Evolutionary conservation across 2,329 filamentous ascomycete species (phyloP).

Genomic region (Calonectria pseudoturangicola): DNA sequence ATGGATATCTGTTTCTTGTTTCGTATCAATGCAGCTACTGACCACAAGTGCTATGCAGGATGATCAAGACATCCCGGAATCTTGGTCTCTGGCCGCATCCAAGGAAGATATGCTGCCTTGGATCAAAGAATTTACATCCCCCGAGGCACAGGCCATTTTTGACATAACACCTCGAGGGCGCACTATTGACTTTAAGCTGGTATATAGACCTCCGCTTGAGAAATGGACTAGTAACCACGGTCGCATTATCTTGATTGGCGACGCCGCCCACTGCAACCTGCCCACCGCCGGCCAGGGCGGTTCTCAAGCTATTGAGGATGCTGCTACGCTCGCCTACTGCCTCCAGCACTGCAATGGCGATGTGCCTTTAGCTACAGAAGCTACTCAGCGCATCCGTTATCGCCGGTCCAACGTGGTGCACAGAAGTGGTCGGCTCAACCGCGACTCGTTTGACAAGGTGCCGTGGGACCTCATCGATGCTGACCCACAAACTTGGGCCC

Average conservation of each 20-base stretch:
- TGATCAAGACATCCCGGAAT: constrained; percentile 2
- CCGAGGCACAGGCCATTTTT: background rate
- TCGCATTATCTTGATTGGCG: background rate
- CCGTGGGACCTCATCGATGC: background rate
- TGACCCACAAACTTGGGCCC: background rate
- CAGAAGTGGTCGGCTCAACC: background rate
- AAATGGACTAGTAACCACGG: background rate
- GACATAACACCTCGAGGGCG: background rate
- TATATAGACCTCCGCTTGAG: background rate
- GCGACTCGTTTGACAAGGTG: constrained; percentile 1
- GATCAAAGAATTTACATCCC: background rate
- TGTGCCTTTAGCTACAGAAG: constrained; percentile 2
- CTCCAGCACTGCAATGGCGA: background rate
- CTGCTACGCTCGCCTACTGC: background rate
- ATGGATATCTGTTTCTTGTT: too few relatives aligned
- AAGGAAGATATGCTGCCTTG: constrained; percentile 5
- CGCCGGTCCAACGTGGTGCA: background rate
- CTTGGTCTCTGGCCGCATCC: background rate
- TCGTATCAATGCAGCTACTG: too few relatives aligned
- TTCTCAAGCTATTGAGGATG: constrained; percentile 3
- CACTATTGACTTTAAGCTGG: background rate
- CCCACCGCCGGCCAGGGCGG: background rate
- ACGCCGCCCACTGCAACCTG: constrained; percentile 2
- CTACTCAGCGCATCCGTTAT: background rate
- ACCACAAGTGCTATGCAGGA: background rate